These are phyloP conservation scores for Gloeostereum incarnatum DNA, from an alignment of 768 basidiomycete genomes.

Conservation along the genomic window DNA sequence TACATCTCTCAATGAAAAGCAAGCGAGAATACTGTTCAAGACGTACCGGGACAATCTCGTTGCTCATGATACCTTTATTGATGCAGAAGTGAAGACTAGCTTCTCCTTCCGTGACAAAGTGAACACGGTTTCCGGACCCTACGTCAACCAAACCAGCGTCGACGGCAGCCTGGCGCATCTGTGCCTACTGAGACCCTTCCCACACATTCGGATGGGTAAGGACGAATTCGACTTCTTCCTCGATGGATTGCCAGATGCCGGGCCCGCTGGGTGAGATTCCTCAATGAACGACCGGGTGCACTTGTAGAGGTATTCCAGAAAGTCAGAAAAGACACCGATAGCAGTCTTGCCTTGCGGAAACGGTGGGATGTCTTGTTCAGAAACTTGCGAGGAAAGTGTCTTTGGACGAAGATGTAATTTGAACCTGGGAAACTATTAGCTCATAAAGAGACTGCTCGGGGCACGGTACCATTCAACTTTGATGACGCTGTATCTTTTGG, in stretches of 20 bases:
- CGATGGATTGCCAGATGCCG: conserved; percentile 30
- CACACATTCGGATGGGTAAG: conserved; percentile 40
- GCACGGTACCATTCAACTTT: background rate
- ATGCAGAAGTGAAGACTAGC: conserved; percentile 42
- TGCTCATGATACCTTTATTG: conserved; percentile 18
- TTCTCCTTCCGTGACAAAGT: conserved; percentile 44
- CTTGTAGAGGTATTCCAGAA: conserved; percentile 34
- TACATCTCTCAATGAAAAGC: conserved; percentile 14
- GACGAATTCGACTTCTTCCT: conserved; percentile 31
- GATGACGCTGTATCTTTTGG: background rate
- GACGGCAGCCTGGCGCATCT: conserved; percentile 34
- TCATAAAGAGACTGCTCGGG: background rate
- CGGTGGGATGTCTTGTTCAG: conserved; percentile 18
- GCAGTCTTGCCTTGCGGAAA: conserved; percentile 33
- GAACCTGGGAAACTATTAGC: conserved; percentile 20
- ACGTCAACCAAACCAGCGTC: conserved; percentile 28
- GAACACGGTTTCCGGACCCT: conserved; percentile 26
- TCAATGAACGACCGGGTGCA: conserved; percentile 37
- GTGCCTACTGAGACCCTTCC: conserved; percentile 32
- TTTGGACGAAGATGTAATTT: conserved; percentile 27
- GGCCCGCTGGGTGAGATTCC: conserved; percentile 32
- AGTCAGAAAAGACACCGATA: conserved; percentile 36
- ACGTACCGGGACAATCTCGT: background rate
- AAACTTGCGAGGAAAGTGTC: conserved; percentile 8
- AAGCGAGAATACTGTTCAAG: conserved; percentile 15